Conservation (phyloP, 2,329 filamentous ascomycete genomes). For the Didymella glomerata region DNA sequence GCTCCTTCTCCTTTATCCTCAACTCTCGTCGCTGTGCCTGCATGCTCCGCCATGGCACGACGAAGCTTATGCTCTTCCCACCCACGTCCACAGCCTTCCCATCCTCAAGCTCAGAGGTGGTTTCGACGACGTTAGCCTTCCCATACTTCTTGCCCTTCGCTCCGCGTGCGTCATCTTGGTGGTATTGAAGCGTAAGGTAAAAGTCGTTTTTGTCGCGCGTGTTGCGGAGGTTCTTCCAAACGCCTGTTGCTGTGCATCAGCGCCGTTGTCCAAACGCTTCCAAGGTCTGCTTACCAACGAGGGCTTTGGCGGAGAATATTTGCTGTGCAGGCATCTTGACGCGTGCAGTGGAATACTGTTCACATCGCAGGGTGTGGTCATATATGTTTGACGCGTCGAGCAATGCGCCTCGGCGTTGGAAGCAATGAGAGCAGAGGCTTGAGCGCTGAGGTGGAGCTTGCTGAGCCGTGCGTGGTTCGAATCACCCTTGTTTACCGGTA, state of each 20-base stretch:
- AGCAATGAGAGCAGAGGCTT: slow-evolving; percentile 19
- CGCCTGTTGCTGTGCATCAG: slow-evolving; percentile 22
- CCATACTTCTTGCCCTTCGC: slow-evolving; percentile 30
- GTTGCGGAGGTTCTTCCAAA: slow-evolving; percentile 46
- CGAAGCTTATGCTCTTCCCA: slow-evolving; percentile 47
- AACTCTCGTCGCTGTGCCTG: slow-evolving; percentile 45
- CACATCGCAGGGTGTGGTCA: slow-evolving; percentile 13
- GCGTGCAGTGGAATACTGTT: slow-evolving; percentile 3
- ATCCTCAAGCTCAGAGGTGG: slow-evolving; percentile 30
- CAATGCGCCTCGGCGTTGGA: slow-evolving; percentile 1
- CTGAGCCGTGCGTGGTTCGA: slow-evolving; percentile 12
- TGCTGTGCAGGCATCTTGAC: slow-evolving; percentile 39
- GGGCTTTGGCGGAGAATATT: slow-evolving; percentile 44
- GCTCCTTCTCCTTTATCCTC: slow-evolving; percentile 45
- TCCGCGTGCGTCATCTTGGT: slow-evolving; percentile 37
- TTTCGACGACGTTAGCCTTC: slow-evolving; percentile 29
- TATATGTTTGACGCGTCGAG: slow-evolving; percentile 5
- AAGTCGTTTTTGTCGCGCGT: slow-evolving; percentile 44
- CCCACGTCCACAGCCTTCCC: slow-evolving; percentile 30
- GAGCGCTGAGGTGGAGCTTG: slow-evolving; percentile 18
- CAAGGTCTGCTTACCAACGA: slow-evolving; percentile 28
- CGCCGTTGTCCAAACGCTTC: neutral
- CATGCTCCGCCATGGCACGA: slow-evolving; percentile 50
- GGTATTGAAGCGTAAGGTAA: slow-evolving; percentile 46
- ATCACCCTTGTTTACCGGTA: slow-evolving; percentile 22